Evolutionary conservation across 257 asterid species (phyloP).

Genomic region (Verbena officinalis): DNA sequence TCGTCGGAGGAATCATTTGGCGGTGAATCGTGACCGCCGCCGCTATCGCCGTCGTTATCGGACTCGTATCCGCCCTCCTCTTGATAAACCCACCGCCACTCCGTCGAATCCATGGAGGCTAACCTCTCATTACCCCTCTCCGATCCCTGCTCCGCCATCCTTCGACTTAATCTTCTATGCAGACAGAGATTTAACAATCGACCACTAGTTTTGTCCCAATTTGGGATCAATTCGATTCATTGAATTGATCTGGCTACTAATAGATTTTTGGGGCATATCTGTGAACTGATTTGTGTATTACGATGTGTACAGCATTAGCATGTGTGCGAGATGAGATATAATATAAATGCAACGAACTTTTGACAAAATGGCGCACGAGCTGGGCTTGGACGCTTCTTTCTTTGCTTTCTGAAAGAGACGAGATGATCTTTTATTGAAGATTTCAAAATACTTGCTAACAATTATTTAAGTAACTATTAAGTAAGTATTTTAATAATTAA

Average conservation of each 20-base stretch:
- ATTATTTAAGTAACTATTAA: no score
- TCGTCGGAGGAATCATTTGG: constrained; percentile 50
- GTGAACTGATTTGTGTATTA: not conserved
- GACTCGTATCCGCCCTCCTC: constrained; percentile 61
- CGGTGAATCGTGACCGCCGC: constrained; percentile 46
- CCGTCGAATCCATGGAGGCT: constrained; percentile 83
- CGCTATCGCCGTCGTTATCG: constrained; percentile 50
- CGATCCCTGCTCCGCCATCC: constrained; percentile 82
- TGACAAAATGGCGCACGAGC: no score
- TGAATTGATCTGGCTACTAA: constrained; percentile 19
- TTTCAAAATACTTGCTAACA: no score
- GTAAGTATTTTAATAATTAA: no score
- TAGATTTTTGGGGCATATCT: constrained; percentile 1
- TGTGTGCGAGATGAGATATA: not conserved
- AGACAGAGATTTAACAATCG: not conserved
- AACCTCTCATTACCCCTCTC: constrained; percentile 75
- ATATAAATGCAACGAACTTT: no score
- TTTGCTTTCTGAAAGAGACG: no score
- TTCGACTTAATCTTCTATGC: not conserved
- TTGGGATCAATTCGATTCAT: not conserved
- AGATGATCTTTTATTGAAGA: no score
- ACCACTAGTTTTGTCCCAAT: not conserved
- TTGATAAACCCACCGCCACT: constrained; percentile 97
- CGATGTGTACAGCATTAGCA: not conserved
- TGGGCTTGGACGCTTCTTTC: no score